These are phyloP conservation scores for Sporothrix mexicana DNA, from an alignment of 2,329 filamentous ascomycete species.

Conservation along the genomic window DNA sequence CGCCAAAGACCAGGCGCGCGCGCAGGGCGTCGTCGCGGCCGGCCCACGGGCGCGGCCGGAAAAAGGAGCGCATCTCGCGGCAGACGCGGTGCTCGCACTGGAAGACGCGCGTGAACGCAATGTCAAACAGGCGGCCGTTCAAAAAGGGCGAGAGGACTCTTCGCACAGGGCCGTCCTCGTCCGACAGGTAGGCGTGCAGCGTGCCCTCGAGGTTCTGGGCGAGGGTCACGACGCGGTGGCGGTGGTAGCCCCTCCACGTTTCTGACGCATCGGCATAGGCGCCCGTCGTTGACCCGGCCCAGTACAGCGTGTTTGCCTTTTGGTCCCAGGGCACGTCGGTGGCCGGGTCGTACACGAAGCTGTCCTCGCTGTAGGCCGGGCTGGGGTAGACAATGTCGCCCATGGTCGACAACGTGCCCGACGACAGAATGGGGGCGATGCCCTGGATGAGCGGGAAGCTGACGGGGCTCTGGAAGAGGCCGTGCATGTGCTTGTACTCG, in stretches of 20 bases:
- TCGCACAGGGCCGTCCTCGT: conserved; percentile 36
- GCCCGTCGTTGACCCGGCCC: conserved; percentile 63
- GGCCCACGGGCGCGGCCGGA: conserved; percentile 37
- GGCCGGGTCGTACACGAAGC: conserved; percentile 50
- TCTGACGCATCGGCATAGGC: conserved; percentile 47
- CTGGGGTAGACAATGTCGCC: conserved; percentile 60
- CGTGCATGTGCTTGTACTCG: conserved; percentile 52
- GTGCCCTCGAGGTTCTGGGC: conserved; percentile 44
- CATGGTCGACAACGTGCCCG: conserved; percentile 53
- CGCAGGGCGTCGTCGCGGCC: conserved; percentile 45
- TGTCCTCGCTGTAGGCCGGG: conserved; percentile 53
- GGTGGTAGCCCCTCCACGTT: conserved; percentile 51
- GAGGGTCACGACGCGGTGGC: conserved; percentile 53
- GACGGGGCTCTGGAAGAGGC: conserved; percentile 52
- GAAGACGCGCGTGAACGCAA: conserved; percentile 46
- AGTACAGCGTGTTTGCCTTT: conserved; percentile 60
- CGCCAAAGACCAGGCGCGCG: conserved; percentile 55
- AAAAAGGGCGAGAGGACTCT: conserved; percentile 44
- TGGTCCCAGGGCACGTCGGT: conserved; percentile 55
- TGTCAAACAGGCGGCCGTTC: conserved; percentile 44
- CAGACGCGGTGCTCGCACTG: conserved; percentile 49
- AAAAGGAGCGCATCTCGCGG: conserved; percentile 31
- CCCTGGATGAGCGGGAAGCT: conserved; percentile 51
- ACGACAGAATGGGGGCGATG: conserved; percentile 55
- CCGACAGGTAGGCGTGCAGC: conserved; percentile 45